Evolutionary conservation across 805 yeast genomes (phyloP).

Genomic region (Candida parachauliodes): DNA sequence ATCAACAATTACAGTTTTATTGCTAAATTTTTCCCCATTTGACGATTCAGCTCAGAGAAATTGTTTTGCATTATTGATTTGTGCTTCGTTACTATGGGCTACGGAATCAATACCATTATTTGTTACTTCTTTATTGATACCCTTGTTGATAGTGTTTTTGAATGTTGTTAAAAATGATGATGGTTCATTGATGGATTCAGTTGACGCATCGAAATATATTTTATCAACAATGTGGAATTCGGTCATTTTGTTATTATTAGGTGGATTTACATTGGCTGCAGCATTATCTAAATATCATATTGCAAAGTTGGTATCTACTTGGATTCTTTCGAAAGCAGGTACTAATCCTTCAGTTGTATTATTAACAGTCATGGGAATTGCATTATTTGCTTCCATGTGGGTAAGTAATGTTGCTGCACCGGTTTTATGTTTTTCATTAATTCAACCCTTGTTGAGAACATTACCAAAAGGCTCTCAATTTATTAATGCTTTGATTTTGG

Average conservation of each 20-base stretch:
- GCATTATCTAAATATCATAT: conserved; percentile 52
- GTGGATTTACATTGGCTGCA: conserved; percentile 55
- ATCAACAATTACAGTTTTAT: conserved; percentile 39
- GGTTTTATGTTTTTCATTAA: conserved; percentile 48
- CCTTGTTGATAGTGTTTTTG: conserved; percentile 71
- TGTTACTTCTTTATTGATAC: conserved; percentile 82
- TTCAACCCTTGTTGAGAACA: conserved; percentile 46
- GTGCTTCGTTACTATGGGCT: conserved; percentile 90
- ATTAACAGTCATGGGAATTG: conserved; percentile 48
- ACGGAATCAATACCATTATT: conserved; percentile 91
- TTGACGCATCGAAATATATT: conserved; percentile 42
- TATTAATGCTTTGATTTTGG: conserved; percentile 39
- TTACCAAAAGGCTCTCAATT: conserved; percentile 40
- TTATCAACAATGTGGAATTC: conserved; percentile 52
- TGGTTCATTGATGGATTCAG: conserved; percentile 42
- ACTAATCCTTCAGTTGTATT: conserved; percentile 47
- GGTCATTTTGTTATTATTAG: conserved; percentile 47
- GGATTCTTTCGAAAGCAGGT: conserved; percentile 48
- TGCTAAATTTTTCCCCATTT: conserved; percentile 29
- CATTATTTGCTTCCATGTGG: conserved; percentile 55
- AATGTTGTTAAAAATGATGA: conserved; percentile 60
- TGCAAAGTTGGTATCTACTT: conserved; percentile 48
- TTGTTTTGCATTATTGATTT: conserved; percentile 74
- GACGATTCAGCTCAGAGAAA: conserved; percentile 32
- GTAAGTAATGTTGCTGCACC: conserved; percentile 57